Evolutionary conservation across 164 flowering plant species (phyloP).

Genomic region (Umbilicus rupestris): DNA sequence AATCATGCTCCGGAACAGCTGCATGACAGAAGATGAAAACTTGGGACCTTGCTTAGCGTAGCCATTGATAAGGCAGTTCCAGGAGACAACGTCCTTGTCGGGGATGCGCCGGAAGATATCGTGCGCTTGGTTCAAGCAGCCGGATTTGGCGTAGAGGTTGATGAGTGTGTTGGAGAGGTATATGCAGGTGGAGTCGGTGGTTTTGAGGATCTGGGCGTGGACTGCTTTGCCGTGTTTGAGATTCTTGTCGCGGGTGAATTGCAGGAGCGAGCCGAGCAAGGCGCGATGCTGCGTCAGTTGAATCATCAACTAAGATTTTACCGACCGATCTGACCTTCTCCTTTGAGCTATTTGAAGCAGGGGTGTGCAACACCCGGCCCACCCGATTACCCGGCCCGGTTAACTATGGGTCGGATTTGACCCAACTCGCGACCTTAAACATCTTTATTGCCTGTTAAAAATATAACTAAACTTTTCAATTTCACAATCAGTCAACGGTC

Average conservation of each 20-base stretch:
- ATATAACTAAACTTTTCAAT: too few relatives aligned
- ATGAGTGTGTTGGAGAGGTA: slow-evolving; percentile 50
- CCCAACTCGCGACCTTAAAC: too few relatives aligned
- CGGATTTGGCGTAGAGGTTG: slow-evolving; percentile 62
- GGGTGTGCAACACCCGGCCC: too few relatives aligned
- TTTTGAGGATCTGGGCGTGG: slow-evolving; percentile 59
- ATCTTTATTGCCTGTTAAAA: too few relatives aligned
- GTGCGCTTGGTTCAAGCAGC: slow-evolving; percentile 28
- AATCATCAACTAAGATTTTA: not conserved
- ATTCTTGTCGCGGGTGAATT: slow-evolving; percentile 28
- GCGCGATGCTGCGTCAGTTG: slow-evolving; percentile 13
- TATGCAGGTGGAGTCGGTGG: slow-evolving; percentile 24
- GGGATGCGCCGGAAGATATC: slow-evolving; percentile 35
- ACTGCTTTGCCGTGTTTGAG: slow-evolving; percentile 34
- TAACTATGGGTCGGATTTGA: too few relatives aligned
- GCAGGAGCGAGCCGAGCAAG: slow-evolving; percentile 31
- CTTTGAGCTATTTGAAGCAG: too few relatives aligned
- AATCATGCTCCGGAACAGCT: slow-evolving; percentile 48
- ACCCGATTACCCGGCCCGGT: too few relatives aligned
- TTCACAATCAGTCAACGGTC: too few relatives aligned
- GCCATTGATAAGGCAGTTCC: slow-evolving; percentile 67
- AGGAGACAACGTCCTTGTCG: slow-evolving; percentile 49
- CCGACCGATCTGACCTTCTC: too few relatives aligned
- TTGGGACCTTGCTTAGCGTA: slow-evolving; percentile 32
- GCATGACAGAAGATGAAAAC: slow-evolving; percentile 21